Evolutionary conservation across 345 rosid species (phyloP).

Genomic region (Euphorbia peplus): DNA sequence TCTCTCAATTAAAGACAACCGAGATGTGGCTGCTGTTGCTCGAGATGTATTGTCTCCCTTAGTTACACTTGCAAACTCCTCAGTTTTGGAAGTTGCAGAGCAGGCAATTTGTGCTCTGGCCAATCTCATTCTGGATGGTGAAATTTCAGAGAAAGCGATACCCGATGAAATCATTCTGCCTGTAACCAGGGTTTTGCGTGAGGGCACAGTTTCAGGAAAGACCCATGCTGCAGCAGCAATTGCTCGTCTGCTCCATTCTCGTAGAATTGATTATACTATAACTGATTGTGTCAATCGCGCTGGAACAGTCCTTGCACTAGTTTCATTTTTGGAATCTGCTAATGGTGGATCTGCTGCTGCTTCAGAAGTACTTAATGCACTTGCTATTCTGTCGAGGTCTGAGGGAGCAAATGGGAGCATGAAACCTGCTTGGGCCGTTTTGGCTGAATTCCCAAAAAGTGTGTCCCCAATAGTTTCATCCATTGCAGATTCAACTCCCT

Average conservation of each 20-base stretch:
- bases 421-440: slow-evolving; percentile 93
- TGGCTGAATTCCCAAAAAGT: slow-evolving; percentile 74
- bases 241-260: slow-evolving; percentile 75
- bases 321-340: slow-evolving; percentile 84
- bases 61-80: slow-evolving; percentile 67
- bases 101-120: slow-evolving; percentile 93
- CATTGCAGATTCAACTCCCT: slow-evolving; percentile 64
- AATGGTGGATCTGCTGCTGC: slow-evolving; percentile 58
- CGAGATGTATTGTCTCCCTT: slow-evolving; percentile 72
- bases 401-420: slow-evolving; percentile 47
- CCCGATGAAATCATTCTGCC: slow-evolving; percentile 85
- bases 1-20: slow-evolving; percentile 86
- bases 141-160: slow-evolving; percentile 67
- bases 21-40: slow-evolving; percentile 85
- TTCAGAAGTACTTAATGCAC: slow-evolving; percentile 90
- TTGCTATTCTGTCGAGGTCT: slow-evolving; percentile 82
- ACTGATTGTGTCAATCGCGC: slow-evolving; percentile 87
- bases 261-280: slow-evolving; percentile 56
- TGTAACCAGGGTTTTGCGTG: slow-evolving; percentile 86
- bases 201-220: slow-evolving; percentile 87
- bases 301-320: slow-evolving; percentile 91
- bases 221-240: slow-evolving; percentile 97
- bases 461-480: slow-evolving; percentile 79
- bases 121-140: slow-evolving; percentile 87
- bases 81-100: slow-evolving; percentile 81